phyloP scores from a whole-genome alignment of 306 rosid species.

The Notholithocarpus densiflorus region DNA sequence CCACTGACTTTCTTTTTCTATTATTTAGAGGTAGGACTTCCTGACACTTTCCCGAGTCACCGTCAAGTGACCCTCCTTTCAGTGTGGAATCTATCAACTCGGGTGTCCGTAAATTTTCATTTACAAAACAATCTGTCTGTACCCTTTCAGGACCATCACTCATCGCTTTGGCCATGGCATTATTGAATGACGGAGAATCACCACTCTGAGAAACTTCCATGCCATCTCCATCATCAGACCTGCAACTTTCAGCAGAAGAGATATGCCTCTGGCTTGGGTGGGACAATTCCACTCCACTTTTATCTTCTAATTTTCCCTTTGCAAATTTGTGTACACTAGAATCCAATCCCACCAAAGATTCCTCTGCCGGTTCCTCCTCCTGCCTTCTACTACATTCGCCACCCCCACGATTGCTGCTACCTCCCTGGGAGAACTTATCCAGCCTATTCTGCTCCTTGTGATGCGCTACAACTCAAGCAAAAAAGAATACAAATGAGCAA shows the following conservation, averaged over 20 bases:
- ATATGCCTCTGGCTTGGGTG: conserved; percentile 13
- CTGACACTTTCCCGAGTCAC: conserved; percentile 26
- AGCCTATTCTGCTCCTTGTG: conserved; percentile 25
- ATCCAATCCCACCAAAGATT: conserved; percentile 26
- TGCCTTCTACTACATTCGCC: conserved; percentile 16
- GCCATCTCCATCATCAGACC: conserved; percentile 18
- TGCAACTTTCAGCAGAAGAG: conserved; percentile 4
- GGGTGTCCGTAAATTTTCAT: conserved; percentile 22
- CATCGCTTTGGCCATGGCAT: conserved; percentile 12
- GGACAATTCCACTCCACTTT: conserved; percentile 1
- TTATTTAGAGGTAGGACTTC: conserved; percentile 42
- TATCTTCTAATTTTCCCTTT: conserved; percentile 21
- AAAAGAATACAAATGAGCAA: conserved; percentile 4
- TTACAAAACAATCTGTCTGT: conserved; percentile 22
- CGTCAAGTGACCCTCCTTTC: conserved; percentile 18
- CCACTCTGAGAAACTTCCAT: conserved; percentile 20
- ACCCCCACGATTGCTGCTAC: conserved; percentile 20
- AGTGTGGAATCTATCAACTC: conserved; percentile 20
- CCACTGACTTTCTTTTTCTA: conserved; percentile 42
- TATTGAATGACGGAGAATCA: conserved; percentile 15
- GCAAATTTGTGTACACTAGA: conserved; percentile 26
- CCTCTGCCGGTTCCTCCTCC: conserved; percentile 23
- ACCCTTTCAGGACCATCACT: conserved; percentile 24
- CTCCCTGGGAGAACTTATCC: conserved; percentile 26
- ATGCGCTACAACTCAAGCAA: conserved; percentile 33